These are phyloP conservation scores for Neophaeococcomyces aloes DNA, from an alignment of 2,329 filamentous ascomycete genomes.

Conservation along the genomic window DNA sequence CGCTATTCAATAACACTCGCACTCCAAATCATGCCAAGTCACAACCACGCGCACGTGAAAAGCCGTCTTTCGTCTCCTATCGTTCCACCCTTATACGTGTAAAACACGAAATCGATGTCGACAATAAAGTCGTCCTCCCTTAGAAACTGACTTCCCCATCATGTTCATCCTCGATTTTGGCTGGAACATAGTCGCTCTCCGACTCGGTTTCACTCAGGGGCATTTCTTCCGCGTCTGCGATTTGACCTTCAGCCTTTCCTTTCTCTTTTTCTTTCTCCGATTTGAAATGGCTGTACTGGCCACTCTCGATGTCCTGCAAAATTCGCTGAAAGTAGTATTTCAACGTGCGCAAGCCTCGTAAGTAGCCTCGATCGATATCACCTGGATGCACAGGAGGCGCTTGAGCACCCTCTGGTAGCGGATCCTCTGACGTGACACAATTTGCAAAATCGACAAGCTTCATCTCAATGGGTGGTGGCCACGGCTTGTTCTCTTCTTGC, in stretches of 20 bases:
- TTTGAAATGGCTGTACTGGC: constrained; percentile 27
- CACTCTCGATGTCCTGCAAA: constrained; percentile 58
- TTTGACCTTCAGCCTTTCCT: constrained; percentile 22
- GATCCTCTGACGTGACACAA: constrained; percentile 79
- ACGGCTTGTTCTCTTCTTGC: constrained; percentile 21
- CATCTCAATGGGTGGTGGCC: constrained; percentile 59
- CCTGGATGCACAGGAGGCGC: constrained; percentile 75
- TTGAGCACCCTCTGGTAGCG: constrained; percentile 43
- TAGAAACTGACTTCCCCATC: constrained; percentile 8
- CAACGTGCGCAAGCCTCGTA: constrained; percentile 71
- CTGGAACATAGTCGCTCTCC: constrained; percentile 3
- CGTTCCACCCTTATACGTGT: not conserved
- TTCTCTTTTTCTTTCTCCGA: constrained; percentile 36
- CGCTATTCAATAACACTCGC: too few relatives aligned
- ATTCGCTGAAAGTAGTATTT: constrained; percentile 79
- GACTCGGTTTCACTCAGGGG: not conserved
- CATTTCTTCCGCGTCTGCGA: constrained; percentile 31
- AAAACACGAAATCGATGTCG: not conserved
- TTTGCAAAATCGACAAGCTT: constrained; percentile 99
- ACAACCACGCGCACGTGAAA: too few relatives aligned
- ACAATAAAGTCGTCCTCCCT: not conserved
- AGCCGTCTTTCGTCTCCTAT: too few relatives aligned
- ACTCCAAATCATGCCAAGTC: too few relatives aligned
- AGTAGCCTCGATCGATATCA: constrained; percentile 76
- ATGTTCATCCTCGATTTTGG: constrained; percentile 1